Percentiles rank a stretch among this genome's conserved stretches.
Conservation (phyloP, 768 basidiomycete species). For the Leucocoprinus leucothites region DNA sequence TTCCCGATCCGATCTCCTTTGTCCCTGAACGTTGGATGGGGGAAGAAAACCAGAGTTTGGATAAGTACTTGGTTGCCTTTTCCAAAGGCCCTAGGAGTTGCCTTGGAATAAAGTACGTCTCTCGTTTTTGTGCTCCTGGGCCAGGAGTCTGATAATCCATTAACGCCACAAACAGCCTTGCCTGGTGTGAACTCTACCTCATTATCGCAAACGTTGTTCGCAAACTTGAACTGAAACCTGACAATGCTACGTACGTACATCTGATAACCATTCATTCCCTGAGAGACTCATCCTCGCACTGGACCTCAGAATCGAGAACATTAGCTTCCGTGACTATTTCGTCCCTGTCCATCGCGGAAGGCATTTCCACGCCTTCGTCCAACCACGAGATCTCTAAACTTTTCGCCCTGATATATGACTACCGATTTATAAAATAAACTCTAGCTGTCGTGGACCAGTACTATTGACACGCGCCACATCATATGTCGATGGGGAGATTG, state of each 20-base stretch:
- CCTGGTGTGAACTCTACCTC: conserved; percentile 30
- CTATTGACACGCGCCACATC: too few species aligned
- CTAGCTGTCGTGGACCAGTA: too few species aligned
- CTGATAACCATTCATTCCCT: not conserved
- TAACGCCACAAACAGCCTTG: conserved; percentile 21
- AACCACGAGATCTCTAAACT: conserved; percentile 8
- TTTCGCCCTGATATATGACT: too few species aligned
- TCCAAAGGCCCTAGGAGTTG: conserved; percentile 44
- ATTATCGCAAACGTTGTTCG: conserved; percentile 30
- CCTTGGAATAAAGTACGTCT: conserved; percentile 41
- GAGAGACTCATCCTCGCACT: not conserved
- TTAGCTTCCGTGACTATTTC: conserved; percentile 33
- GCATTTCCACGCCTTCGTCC: conserved; percentile 28
- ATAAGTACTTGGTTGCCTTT: conserved; percentile 39
- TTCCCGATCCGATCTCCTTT: conserved; percentile 37
- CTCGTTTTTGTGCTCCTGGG: not conserved
- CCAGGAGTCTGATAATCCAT: too few species aligned
- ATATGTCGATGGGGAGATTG: too few species aligned
- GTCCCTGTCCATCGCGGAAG: conserved; percentile 31
- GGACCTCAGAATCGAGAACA: conserved; percentile 24
- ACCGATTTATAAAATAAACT: too few species aligned
- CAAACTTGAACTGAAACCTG: conserved; percentile 23
- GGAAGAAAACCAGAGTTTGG: conserved; percentile 31
- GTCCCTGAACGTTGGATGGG: conserved; percentile 42
- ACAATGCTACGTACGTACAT: conserved; percentile 13